Percentiles rank a stretch among this genome's conserved stretches.
phyloP scores from a whole-genome alignment of 108 stramenopile genomes.

The Cyclotella choctawhatcheeana region DNA sequence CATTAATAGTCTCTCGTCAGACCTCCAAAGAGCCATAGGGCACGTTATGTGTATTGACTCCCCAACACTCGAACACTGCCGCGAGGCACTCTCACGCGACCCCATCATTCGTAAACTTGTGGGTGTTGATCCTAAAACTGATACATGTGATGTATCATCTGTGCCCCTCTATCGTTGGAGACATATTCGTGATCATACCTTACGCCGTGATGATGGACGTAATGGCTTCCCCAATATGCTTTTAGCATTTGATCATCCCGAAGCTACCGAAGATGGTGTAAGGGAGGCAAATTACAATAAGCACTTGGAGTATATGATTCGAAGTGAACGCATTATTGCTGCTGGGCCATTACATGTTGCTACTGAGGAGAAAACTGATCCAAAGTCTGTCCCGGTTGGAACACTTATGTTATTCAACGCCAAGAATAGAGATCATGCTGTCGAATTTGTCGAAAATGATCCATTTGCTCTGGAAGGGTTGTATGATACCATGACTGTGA shows the following conservation, averaged over 20 bases:
- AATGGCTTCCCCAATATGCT: slow-evolving; percentile 72
- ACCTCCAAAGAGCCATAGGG: slow-evolving; percentile 73
- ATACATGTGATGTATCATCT: slow-evolving; percentile 43
- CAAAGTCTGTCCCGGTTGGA: slow-evolving; percentile 65
- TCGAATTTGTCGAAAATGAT: slow-evolving; percentile 81
- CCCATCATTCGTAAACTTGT: slow-evolving; percentile 70
- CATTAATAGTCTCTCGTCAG: slow-evolving; percentile 70
- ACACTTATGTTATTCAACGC: slow-evolving; percentile 86
- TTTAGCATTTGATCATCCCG: slow-evolving; percentile 69
- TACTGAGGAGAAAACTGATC: slow-evolving; percentile 77
- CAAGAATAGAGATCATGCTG: slow-evolving; percentile 69
- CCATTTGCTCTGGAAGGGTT: slow-evolving; percentile 72
- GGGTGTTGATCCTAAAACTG: slow-evolving; percentile 50
- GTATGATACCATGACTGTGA: slow-evolving; percentile 75
- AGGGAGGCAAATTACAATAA: slow-evolving; percentile 57
- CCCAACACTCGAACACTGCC: slow-evolving; percentile 62
- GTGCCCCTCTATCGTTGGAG: slow-evolving; percentile 82
- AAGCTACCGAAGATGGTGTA: slow-evolving; percentile 49
- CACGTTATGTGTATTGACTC: slow-evolving; percentile 83
- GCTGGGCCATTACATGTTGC: slow-evolving; percentile 78
- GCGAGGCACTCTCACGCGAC: slow-evolving; percentile 67
- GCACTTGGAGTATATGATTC: slow-evolving; percentile 76
- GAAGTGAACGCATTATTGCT: slow-evolving; percentile 73
- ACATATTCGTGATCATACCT: slow-evolving; percentile 84
- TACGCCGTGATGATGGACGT: slow-evolving; percentile 80